Conservation (phyloP, 2,329 filamentous ascomycete genomes). For the Exserohilum turcica region DNA sequence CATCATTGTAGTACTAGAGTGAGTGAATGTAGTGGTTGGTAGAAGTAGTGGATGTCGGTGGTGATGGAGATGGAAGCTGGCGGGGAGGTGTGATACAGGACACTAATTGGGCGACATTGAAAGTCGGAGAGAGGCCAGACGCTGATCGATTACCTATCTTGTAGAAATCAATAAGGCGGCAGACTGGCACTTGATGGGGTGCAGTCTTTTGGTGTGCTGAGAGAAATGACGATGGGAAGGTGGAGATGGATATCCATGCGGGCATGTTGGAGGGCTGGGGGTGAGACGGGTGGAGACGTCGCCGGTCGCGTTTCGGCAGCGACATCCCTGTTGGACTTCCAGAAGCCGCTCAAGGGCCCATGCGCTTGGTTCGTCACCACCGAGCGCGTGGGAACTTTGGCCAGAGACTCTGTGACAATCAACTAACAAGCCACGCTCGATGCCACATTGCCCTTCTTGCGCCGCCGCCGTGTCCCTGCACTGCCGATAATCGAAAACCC, state of each 20-base stretch:
- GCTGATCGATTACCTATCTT: no score
- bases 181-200: no score
- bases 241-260: no score
- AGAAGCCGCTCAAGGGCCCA: constrained; percentile 11
- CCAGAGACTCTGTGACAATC: constrained; percentile 1
- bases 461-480: not conserved
- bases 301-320: constrained; percentile 13
- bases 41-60: not conserved
- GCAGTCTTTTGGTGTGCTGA: no score
- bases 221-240: no score
- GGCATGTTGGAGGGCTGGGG: not conserved
- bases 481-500: not conserved
- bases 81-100: no score
- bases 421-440: constrained; percentile 6
- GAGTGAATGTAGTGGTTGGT: not conserved
- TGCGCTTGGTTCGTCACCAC: constrained; percentile 13
- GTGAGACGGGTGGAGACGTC: constrained; percentile 7
- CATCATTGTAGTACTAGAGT: no score
- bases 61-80: no score
- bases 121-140: no score
- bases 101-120: no score
- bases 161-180: no score
- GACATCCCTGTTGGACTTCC: constrained; percentile 9
- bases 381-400: constrained; percentile 13
- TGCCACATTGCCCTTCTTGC: not conserved